Evolutionary conservation across 768 basidiomycete species (phyloP).

Genomic region (Boletus subcaerulescens): DNA sequence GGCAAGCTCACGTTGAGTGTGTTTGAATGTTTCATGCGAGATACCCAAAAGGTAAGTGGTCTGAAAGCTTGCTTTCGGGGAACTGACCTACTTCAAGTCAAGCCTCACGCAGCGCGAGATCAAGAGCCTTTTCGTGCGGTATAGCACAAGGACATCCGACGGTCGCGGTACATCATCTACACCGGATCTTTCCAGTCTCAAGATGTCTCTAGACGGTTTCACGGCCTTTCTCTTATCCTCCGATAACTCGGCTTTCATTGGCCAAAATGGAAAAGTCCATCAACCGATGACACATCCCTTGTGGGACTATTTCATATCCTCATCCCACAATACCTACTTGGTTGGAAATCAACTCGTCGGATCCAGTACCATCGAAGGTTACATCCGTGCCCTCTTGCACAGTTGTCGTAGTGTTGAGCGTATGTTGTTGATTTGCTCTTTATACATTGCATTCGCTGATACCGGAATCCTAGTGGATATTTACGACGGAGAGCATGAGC

Average conservation of each 20-base stretch:
- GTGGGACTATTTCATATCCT: constrained; percentile 84
- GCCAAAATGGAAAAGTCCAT: constrained; percentile 50
- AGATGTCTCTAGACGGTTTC: constrained; percentile 60
- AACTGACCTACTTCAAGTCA: constrained; percentile 31
- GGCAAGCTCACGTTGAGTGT: constrained; percentile 36
- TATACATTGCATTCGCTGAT: neutral
- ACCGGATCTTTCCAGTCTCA: constrained; percentile 9
- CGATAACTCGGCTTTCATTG: constrained; percentile 64
- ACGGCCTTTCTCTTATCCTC: constrained; percentile 75
- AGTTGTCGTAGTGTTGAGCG: constrained; percentile 93
- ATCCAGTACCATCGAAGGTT: constrained; percentile 86
- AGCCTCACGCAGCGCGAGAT: constrained; percentile 34
- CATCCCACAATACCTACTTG: constrained; percentile 92
- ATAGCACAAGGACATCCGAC: constrained; percentile 20
- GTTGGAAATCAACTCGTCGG: constrained; percentile 86
- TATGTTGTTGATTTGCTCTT: constrained; percentile 38
- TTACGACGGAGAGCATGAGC: constrained; percentile 83
- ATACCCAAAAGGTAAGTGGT: constrained; percentile 46
- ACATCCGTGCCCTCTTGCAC: constrained; percentile 86
- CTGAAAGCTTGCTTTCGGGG: neutral
- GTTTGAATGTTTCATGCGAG: constrained; percentile 52
- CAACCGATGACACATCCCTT: constrained; percentile 91
- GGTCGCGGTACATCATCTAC: neutral
- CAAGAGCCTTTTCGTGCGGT: constrained; percentile 35
- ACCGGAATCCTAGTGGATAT: constrained; percentile 66